phyloP scores from a whole-genome alignment of 73 alveolate species.

The Paramecium tetraurelia region DNA sequence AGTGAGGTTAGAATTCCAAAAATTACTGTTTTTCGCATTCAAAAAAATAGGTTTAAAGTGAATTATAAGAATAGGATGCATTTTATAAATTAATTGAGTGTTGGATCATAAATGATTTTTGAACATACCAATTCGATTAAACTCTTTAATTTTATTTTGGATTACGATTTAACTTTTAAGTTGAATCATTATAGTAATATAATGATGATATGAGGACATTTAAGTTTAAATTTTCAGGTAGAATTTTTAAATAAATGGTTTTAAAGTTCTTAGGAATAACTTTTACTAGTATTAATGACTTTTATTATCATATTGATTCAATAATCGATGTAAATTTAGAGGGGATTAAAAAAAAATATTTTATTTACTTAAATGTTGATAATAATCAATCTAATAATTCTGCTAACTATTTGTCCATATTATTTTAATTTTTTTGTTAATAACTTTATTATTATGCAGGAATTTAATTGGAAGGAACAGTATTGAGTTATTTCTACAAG shows the following conservation, averaged over 20 bases:
- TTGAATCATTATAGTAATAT: no score
- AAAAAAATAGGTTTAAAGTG: no score
- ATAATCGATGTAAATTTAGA: background rate
- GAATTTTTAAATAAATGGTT: background rate
- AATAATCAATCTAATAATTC: background rate
- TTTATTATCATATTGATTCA: background rate
- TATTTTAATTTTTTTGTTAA: background rate
- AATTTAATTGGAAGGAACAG: background rate
- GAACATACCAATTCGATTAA: no score
- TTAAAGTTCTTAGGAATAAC: background rate
- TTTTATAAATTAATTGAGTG: no score
- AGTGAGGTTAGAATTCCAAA: no score
- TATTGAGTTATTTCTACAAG: background rate
- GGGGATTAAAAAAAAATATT: background rate
- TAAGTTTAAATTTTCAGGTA: background rate
- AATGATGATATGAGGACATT: background rate
- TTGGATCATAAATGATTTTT: no score
- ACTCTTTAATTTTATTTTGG: no score
- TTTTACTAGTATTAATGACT: no score
- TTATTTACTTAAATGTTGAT: background rate
- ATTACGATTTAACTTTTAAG: no score
- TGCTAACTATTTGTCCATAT: background rate
- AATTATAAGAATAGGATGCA: no score
- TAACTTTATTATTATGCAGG: background rate
- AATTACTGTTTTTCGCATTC: no score